Evolutionary conservation across 169 alveolate genomes (phyloP).

Genomic region (Cryptosporidium parvum): DNA sequence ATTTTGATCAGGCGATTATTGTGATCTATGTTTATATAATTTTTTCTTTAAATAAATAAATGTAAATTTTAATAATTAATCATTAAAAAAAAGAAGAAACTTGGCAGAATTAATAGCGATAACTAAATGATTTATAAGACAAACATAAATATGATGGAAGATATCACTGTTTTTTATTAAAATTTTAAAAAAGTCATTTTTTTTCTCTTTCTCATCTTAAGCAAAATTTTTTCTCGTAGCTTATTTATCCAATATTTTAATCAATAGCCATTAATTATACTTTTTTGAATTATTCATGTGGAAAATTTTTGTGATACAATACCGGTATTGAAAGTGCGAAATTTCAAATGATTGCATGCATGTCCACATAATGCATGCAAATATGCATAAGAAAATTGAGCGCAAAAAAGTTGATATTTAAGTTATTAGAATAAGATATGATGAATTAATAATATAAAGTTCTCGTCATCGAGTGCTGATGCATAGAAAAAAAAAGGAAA

Average conservation of each 20-base stretch:
- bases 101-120: background rate
- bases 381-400: background rate
- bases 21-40: slow-evolving; percentile 8
- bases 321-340: background rate
- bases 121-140: no score
- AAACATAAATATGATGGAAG: no score
- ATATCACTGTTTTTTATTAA: no score
- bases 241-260: no score
- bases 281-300: background rate
- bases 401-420: background rate
- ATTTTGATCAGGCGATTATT: slow-evolving; percentile 3
- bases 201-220: no score
- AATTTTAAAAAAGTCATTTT: no score
- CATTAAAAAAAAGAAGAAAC: background rate
- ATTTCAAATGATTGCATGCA: background rate
- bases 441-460: slow-evolving; percentile 11
- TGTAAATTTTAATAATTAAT: background rate
- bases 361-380: background rate
- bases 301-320: background rate
- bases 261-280: no score
- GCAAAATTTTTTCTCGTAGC: no score
- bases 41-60: background rate
- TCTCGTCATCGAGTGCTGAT: slow-evolving; percentile 32
- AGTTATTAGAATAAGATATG: background rate
- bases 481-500: slow-evolving; percentile 16